Percentiles rank a stretch among this genome's conserved stretches.
Conservation (phyloP, 2,329 filamentous ascomycete species). For the Nigrospora osmanthi region DNA sequence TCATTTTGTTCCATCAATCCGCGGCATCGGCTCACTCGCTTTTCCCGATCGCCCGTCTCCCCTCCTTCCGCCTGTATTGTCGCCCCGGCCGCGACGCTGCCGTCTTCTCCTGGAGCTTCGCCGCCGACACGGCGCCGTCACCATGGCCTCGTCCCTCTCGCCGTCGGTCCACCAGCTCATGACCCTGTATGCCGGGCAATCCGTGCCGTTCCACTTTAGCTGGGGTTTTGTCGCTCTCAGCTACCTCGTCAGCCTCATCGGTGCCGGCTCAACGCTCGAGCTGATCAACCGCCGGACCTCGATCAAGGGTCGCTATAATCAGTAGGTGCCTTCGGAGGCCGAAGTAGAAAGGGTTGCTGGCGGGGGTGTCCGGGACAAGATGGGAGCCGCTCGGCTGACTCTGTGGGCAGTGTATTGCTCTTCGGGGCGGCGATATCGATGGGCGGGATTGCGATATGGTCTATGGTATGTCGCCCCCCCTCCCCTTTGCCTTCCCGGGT, state of each 20-base stretch:
- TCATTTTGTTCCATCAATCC: no score
- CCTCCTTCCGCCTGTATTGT: no score
- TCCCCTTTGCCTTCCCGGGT: no score
- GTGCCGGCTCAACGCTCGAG: slow-evolving; percentile 73
- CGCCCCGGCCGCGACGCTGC: no score
- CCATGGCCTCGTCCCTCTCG: no score
- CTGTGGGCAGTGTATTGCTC: slow-evolving; percentile 38
- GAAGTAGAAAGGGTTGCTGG: no score
- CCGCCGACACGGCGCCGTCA: no score
- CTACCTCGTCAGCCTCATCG: slow-evolving; percentile 68
- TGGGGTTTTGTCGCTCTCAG: slow-evolving; percentile 64
- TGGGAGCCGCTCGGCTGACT: no score
- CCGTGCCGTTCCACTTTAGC: slow-evolving; percentile 42
- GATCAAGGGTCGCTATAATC: slow-evolving; percentile 59
- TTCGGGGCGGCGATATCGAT: slow-evolving; percentile 59
- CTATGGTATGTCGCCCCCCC: slow-evolving; percentile 40
- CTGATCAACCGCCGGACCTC: slow-evolving; percentile 71
- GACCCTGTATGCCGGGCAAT: slow-evolving; percentile 30
- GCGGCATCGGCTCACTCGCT: no score
- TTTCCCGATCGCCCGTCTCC: no score
- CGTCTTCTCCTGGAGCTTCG: no score
- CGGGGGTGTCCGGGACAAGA: no score
- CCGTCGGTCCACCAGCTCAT: slow-evolving; percentile 20
- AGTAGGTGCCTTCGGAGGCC: slow-evolving; percentile 15
- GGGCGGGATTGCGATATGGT: slow-evolving; percentile 70